phyloP scores from a whole-genome alignment of 2,329 filamentous ascomycete species.

The Pezicula carpinea region DNA sequence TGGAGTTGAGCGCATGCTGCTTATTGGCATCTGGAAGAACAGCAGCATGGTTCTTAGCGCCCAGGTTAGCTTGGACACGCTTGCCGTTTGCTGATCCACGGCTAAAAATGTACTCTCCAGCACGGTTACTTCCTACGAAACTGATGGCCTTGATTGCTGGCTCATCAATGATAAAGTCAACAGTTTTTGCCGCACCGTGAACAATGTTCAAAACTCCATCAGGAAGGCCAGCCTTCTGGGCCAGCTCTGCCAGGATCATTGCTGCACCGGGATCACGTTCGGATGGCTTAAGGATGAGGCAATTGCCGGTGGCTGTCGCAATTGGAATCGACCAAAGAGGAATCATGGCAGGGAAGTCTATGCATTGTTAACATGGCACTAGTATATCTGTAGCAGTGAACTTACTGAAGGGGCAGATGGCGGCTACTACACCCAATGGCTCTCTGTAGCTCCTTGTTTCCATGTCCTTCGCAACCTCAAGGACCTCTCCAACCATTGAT shows the following conservation, averaged over 20 bases:
- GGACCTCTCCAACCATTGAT: slow-evolving; percentile 75
- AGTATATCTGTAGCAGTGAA: slow-evolving; percentile 6
- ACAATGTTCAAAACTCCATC: slow-evolving; percentile 78
- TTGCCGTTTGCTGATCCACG: slow-evolving; percentile 80
- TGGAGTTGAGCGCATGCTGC: slow-evolving; percentile 82
- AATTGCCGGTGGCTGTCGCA: slow-evolving; percentile 79
- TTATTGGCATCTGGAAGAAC: slow-evolving; percentile 85
- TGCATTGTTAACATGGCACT: slow-evolving; percentile 7
- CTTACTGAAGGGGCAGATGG: slow-evolving; percentile 83
- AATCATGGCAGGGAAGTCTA: slow-evolving; percentile 89
- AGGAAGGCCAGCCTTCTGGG: slow-evolving; percentile 76
- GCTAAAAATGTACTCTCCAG: slow-evolving; percentile 79
- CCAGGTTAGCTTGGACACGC: slow-evolving; percentile 82
- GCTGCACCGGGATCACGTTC: slow-evolving; percentile 80
- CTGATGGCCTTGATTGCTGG: slow-evolving; percentile 81
- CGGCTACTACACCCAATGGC: slow-evolving; percentile 74
- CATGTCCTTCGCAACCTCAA: slow-evolving; percentile 87
- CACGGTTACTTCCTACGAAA: slow-evolving; percentile 85
- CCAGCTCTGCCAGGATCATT: slow-evolving; percentile 81
- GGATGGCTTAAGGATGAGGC: slow-evolving; percentile 78
- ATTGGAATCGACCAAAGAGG: slow-evolving; percentile 88
- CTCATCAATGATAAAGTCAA: slow-evolving; percentile 83
- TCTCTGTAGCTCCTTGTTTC: slow-evolving; percentile 80
- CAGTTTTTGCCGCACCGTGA: slow-evolving; percentile 74
- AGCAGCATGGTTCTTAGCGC: slow-evolving; percentile 84